Base-by-base conservation (phyloP, 345 rosid species). In the Aethionema arabicum region DNA sequence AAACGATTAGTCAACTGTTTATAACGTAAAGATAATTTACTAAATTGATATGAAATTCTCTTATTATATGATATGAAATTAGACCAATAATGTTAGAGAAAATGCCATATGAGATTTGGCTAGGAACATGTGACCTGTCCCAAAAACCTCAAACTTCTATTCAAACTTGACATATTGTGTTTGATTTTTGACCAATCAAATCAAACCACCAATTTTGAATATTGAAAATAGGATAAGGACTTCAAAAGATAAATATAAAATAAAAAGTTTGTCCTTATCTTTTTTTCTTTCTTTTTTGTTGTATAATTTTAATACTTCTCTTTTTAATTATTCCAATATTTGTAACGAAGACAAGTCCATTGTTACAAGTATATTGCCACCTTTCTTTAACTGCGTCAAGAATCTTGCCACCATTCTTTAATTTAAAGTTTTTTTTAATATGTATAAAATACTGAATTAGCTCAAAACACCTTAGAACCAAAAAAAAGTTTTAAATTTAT, bases 131-230 rank as follows among this genome's bases (percentile, higher is more conserved):
- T 38, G 60, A 52, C 36, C 6, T 63, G 52, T 48, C 63, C 57
- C 52, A 32, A 42, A 48, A 63, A 13, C 21, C 21, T 56, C 52
- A 70, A 56, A 70, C 46, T 56, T 70, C 11, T 21, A 56, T 70
- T 70, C 65, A 63, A 70, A 63, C 45, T 48, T 56, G 59, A 56
- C 53, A 63, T 8, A 35, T 35, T 5, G 6, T 5, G 38, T 35
- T 35, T 42, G 55, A 43, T 41, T 57, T 49, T 63, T 56, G 74
- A 70, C 74, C 53, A 56, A 70, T 55, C 57, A 14, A 21, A 56
- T 63, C 64, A 63, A 56, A 32, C 68, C 59, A 47, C 64, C 68
- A 63, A 62, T 32, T 62, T 62, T 62, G 74, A 63, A 70, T 56
- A 33, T 8, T 11, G 9, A 36, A 56, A 63, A 70, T 52, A 56